Evolutionary conservation across 2,329 filamentous ascomycete species (phyloP).

Genomic region (Atkinsonella hypoxylon): DNA sequence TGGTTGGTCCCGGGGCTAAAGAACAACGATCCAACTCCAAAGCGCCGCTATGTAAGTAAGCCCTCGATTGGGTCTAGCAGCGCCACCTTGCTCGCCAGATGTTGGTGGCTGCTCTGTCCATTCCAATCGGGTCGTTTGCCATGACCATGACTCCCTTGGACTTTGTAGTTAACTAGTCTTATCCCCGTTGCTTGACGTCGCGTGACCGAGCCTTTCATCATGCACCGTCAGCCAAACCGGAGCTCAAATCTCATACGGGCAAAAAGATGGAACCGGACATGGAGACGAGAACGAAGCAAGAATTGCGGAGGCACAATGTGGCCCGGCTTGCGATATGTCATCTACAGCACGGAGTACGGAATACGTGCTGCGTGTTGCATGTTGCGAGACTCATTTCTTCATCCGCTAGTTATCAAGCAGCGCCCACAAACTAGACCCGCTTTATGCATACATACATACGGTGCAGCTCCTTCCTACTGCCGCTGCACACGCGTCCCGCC

Average conservation of each 20-base stretch:
- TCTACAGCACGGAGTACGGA: too few relatives aligned
- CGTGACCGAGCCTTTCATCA: neutral
- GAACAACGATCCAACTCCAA: neutral
- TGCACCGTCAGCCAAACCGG: neutral
- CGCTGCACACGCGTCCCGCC: neutral
- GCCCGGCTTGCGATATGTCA: neutral
- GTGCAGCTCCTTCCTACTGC: too few relatives aligned
- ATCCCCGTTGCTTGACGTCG: neutral
- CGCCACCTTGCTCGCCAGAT: neutral
- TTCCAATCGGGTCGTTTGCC: conserved; percentile 3
- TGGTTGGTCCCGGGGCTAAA: neutral
- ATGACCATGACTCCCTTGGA: neutral
- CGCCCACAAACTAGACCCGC: neutral
- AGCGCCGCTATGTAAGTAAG: conserved; percentile 1
- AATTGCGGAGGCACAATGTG: neutral
- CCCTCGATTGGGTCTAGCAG: neutral
- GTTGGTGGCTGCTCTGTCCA: neutral
- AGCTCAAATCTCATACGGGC: neutral
- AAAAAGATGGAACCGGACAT: neutral
- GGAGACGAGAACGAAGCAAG: neutral
- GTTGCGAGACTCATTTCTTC: neutral
- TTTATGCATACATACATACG: too few relatives aligned
- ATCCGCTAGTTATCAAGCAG: too few relatives aligned
- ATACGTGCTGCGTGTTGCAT: too few relatives aligned
- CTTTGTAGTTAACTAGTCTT: too few relatives aligned